These are phyloP conservation scores for Rhodamnia rubescens DNA, from an alignment of 345 rosid species.

Conservation along the genomic window DNA sequence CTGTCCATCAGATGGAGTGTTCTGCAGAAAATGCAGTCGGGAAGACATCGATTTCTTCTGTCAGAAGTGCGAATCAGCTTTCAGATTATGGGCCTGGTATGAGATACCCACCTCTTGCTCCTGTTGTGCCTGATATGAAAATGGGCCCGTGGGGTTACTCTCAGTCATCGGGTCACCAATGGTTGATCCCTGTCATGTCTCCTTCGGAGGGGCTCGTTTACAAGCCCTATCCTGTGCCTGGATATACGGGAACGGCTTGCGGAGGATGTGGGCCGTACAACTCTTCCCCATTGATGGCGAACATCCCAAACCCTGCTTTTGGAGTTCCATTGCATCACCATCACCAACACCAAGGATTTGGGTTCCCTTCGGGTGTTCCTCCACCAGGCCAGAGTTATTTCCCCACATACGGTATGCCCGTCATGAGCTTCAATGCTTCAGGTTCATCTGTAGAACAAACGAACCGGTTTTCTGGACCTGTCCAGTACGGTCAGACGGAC, in stretches of 20 bases:
- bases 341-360: conserved; percentile 35
- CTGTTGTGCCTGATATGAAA: conserved; percentile 13
- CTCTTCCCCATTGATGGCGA: conserved; percentile 24
- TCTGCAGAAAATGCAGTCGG: conserved; percentile 55
- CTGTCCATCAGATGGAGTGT: conserved; percentile 28
- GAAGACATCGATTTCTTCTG: conserved; percentile 20
- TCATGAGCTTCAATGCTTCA: conserved; percentile 25
- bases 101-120: conserved; percentile 17
- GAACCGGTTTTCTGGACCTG: conserved; percentile 24
- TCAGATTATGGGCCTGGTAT: conserved; percentile 23
- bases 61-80: conserved; percentile 22
- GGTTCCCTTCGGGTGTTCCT: conserved; percentile 28
- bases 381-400: conserved; percentile 48
- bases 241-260: conserved; percentile 29
- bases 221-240: conserved; percentile 63
- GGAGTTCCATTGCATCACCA: conserved; percentile 25
- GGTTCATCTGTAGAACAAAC: conserved; percentile 40
- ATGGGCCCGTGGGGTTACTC: conserved; percentile 31
- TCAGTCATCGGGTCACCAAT: conserved; percentile 46
- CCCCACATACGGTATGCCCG: conserved; percentile 55
- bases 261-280: conserved; percentile 46
- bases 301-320: conserved; percentile 28
- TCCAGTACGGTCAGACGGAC: conserved; percentile 13
- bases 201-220: conserved; percentile 85
- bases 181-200: conserved; percentile 86